Evolutionary conservation across 2,329 filamentous ascomycete genomes (phyloP), one percentile per base, ranked within the genome.

Genomic region (Neophaeococcomyces aloes): DNA sequence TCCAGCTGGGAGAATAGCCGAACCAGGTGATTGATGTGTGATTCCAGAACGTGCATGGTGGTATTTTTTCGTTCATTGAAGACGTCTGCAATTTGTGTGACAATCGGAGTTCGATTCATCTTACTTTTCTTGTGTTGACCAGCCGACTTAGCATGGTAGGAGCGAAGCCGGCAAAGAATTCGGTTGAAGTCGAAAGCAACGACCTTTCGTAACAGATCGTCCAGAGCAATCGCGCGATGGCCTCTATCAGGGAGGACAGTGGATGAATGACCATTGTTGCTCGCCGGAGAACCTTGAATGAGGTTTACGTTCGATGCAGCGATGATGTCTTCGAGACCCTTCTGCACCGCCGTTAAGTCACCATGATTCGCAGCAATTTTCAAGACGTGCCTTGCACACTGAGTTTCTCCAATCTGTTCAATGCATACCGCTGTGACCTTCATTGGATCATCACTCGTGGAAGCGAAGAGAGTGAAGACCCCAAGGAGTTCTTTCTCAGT

Each of bases 121-220:
- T 35, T 29, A n/a, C 6, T 7, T 33, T 37, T 29, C 15, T 38
- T 6, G 15, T n/a, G 25, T 10, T 21, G 35, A 4, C 32, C n/a
- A n/a, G 19, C 14, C 32, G 13, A 35, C 7, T 8, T 5, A 14
- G 32, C 41, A 33, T 44, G 41, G 15, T 25, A 14, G 7, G 41
- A 44, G 25, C 21, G 41, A 6, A 44, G 41, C 14, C 41, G 41
- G 18, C 31, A 44, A 33, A 44, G 41, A n/a, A 44, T 7, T 15
- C 41, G 31, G 18, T 36, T 25, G n/a, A 15, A 36, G 19, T 44
- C 19, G 18, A 37, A n/a, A 2, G n/a, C 18, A n/a, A 44, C 3
- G 19, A 44, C 19, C 10, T 17, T 39, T 5, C 19, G 23, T 15
- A 39, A 23, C 8, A 39, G 17, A 15, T 17, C 3, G n/a, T 39